Conservation (phyloP, 2,329 filamentous ascomycete genomes). For the Rhytidhysteron rufulum region DNA sequence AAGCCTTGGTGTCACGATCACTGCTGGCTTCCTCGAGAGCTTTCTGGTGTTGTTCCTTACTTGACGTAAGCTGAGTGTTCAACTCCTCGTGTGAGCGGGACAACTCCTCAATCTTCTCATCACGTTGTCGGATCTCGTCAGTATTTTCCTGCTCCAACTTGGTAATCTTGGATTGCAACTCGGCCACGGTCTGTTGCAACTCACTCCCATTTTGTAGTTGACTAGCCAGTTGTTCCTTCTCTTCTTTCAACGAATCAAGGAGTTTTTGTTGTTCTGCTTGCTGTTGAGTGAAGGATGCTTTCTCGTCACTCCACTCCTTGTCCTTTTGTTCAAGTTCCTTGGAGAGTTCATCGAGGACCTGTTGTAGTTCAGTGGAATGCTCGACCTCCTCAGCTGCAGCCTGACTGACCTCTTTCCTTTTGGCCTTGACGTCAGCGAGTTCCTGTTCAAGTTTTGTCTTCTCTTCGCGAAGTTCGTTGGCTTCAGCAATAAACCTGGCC, state of each 20-base stretch:
- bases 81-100: constrained; percentile 22
- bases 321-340: constrained; percentile 32
- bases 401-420: constrained; percentile 17
- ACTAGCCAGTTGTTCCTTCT: constrained; percentile 18
- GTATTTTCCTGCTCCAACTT: constrained; percentile 27
- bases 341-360: constrained; percentile 32
- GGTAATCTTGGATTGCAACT: constrained; percentile 21
- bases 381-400: constrained; percentile 15
- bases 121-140: constrained; percentile 20
- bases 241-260: constrained; percentile 22
- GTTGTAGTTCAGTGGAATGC: constrained; percentile 30
- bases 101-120: constrained; percentile 26
- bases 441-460: constrained; percentile 28
- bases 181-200: constrained; percentile 21
- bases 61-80: constrained; percentile 17
- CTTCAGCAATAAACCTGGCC: constrained; percentile 31
- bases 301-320: constrained; percentile 32
- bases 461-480: constrained; percentile 27
- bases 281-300: constrained; percentile 17
- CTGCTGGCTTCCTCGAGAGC: constrained; percentile 21
- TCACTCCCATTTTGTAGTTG: constrained; percentile 16
- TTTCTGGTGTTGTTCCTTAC: constrained; percentile 18
- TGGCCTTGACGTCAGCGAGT: constrained; percentile 26
- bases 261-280: constrained; percentile 26
- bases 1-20: constrained; percentile 23